Evolutionary conservation across 371 early-diverging fungal genomes (phyloP), one percentile per base, ranked within the genome.

Genomic region (Apophysomyces trapeziformis): DNA sequence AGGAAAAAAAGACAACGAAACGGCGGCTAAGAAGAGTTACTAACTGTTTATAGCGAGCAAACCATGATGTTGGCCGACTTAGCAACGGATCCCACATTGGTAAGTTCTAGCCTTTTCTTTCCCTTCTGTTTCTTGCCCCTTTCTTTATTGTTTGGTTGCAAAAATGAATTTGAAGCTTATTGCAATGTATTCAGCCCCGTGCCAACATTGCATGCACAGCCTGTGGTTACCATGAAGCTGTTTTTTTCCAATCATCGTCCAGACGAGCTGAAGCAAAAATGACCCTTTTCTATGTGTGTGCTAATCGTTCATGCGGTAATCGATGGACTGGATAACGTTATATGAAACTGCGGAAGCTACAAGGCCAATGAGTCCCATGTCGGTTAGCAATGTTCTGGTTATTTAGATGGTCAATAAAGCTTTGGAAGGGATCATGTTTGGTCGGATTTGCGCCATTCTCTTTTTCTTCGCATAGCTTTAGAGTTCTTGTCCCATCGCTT

Each of bases 281-380:
- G 94, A 92, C 90, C 36, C 77, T 96, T 11, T 96, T 91, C 73
- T 96, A 95, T 72, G 93, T 95, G n/a, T 97, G 98, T 75, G 88
- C 89, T 63, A 90, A 89, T 70, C 82, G 73, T 46, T 78, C 72
- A 12, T 95, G 96, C 74, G 86, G 88, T 46, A 86, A 93, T 71
- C 89, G 92, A 60, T 95, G 96, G 96, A 61, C 67, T 16, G 83
- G 64, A 21, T 50, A 11, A 50, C 41, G 1, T 41, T 26, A 2
- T 26, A 26, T 26, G 26, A 26, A 26, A 26, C 26, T 26, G 26
- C 26, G 26, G 26, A 26, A 26, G 26, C 26, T 26, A 26, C 26
- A 26, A 26, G 26, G 26, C 26, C 26, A 26, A 26, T 26, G 26
- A 26, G 2, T 26, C 26, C 26, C 26, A 26, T 26, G 2, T 26